Percentiles rank a stretch among this genome's conserved stretches.
These are phyloP conservation scores for Penicillium frequentans DNA, from an alignment of 2,329 filamentous ascomycete genomes.

Conservation along the genomic window DNA sequence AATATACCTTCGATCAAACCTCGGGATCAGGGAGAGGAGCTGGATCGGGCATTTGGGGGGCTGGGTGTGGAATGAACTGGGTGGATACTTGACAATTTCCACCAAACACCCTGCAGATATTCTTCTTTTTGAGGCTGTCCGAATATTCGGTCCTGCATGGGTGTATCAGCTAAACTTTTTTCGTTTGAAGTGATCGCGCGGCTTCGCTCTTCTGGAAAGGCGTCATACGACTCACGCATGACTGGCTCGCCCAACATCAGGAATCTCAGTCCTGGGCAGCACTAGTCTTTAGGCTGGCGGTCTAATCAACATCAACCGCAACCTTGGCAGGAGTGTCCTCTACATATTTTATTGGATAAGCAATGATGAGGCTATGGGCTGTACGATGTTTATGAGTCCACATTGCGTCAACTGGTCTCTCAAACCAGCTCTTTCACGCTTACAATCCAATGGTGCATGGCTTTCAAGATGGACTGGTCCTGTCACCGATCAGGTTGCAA, in stretches of 20 bases:
- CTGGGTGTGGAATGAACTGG: constrained; percentile 45
- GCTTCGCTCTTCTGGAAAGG: background rate
- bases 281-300: background rate
- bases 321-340: background rate
- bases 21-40: constrained; percentile 51
- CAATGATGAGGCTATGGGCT: background rate
- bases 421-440: background rate
- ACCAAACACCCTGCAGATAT: background rate
- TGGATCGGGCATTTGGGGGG: constrained; percentile 55
- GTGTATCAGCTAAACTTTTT: background rate
- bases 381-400: background rate
- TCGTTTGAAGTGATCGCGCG: background rate
- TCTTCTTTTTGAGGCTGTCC: background rate
- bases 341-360: background rate
- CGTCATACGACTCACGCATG: background rate
- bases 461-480: no score
- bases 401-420: background rate
- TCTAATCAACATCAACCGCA: background rate
- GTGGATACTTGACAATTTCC: background rate
- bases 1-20: constrained; percentile 42
- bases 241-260: background rate
- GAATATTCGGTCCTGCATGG: background rate
- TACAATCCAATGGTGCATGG: background rate
- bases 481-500: background rate
- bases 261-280: background rate